Percentiles rank a stretch among this genome's conserved stretches.
Evolutionary conservation across 768 basidiomycete species (phyloP).

Genomic region (Lactarius tabidus): DNA sequence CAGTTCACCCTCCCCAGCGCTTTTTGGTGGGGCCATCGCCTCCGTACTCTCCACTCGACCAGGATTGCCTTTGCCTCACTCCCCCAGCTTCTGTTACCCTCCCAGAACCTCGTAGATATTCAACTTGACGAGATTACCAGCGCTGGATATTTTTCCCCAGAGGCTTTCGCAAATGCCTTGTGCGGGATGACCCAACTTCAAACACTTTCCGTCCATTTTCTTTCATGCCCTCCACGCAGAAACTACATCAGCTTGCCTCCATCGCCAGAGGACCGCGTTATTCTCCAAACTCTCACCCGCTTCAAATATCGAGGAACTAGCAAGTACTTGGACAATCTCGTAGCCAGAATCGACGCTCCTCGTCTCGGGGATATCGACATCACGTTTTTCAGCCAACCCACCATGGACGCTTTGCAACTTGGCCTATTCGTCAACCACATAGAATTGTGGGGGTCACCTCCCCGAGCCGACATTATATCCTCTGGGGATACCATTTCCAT

Average conservation of each 20-base stretch:
- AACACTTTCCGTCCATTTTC: background rate
- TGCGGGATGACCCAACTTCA: background rate
- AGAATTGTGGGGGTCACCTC: background rate
- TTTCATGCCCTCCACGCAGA: no score
- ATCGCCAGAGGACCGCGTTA: no score
- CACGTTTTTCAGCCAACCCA: background rate
- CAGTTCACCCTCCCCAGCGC: background rate
- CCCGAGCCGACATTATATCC: background rate
- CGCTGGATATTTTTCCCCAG: no score
- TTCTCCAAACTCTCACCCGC: no score
- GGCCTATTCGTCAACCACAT: background rate
- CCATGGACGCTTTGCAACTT: background rate
- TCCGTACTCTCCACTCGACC: background rate
- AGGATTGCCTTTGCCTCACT: background rate
- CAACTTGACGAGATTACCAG: background rate
- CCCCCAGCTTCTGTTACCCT: background rate
- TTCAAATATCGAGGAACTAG: no score
- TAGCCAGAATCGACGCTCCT: no score
- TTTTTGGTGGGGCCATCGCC: background rate
- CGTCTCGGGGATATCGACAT: no score
- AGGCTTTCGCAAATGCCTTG: background rate
- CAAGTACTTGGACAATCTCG: no score
- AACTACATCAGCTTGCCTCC: no score
- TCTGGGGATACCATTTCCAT: background rate
- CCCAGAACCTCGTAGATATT: background rate